phyloP scores from a whole-genome alignment of 305 asterid species.

The Solanum chacoense region DNA sequence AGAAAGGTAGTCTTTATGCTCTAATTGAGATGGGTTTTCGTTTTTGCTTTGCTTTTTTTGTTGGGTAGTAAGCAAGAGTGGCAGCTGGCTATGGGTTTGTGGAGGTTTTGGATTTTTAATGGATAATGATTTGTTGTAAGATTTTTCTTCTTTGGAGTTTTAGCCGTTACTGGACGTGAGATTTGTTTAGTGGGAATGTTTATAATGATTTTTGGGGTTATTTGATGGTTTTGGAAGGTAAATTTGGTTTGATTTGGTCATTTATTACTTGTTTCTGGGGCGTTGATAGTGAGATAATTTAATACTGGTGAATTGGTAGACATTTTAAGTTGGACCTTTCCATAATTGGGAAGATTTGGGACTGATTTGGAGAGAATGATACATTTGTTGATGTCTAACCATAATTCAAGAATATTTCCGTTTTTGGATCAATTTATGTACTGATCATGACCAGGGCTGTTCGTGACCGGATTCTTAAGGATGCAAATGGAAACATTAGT shows the following conservation, averaged over 20 bases:
- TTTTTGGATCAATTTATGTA: conserved; percentile 24
- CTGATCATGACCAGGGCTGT: conserved; percentile 86
- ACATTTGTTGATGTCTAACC: conserved; percentile 22
- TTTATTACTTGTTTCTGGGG: conserved; percentile 1
- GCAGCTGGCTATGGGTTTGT: background rate
- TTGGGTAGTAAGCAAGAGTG: background rate
- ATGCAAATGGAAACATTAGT: conserved; percentile 71
- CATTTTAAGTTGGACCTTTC: background rate
- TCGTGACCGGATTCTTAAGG: conserved; percentile 84
- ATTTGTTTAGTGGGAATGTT: background rate
- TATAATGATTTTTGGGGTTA: background rate
- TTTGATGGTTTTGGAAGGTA: background rate
- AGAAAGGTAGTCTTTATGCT: conserved; percentile 6
- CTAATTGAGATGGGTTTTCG: conserved; percentile 1
- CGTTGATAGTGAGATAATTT: background rate
- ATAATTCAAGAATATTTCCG: conserved; percentile 15
- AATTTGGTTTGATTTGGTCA: conserved; percentile 4
- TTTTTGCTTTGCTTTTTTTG: background rate
- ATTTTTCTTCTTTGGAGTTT: background rate
- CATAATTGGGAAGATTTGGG: conserved; percentile 20
- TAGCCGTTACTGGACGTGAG: background rate
- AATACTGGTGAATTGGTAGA: background rate
- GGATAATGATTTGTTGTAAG: background rate
- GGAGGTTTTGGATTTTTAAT: background rate
- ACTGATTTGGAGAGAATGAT: conserved; percentile 22